These are phyloP conservation scores for Platanthera guangdongensis DNA, from an alignment of 106 monocot species.

Conservation along the genomic window DNA sequence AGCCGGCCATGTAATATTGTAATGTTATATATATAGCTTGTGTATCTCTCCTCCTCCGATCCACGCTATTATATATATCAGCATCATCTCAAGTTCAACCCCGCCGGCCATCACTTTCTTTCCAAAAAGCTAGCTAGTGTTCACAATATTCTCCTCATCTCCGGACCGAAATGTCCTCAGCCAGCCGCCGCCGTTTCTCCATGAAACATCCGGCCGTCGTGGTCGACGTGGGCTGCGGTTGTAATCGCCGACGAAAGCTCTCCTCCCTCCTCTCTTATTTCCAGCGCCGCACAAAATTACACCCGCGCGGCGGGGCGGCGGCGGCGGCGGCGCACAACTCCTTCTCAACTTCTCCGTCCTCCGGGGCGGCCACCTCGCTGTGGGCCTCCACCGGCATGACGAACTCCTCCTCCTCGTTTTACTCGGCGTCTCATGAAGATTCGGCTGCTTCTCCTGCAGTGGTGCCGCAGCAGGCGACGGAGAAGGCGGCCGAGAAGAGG, in stretches of 20 bases:
- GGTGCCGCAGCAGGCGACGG: neutral
- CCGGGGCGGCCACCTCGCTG: constrained; percentile 12
- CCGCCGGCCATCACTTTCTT: neutral
- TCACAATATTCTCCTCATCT: neutral
- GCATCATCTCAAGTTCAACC: too few relatives aligned
- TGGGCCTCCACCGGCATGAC: constrained; percentile 7
- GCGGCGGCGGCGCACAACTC: neutral
- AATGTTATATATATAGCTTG: too few relatives aligned
- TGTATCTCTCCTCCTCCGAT: too few relatives aligned
- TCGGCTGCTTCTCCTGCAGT: neutral
- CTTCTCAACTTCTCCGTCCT: constrained; percentile 17
- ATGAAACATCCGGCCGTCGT: constrained; percentile 34
- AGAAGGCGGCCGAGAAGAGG: neutral
- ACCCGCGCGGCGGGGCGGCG: neutral
- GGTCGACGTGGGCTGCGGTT: constrained; percentile 53
- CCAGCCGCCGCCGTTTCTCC: constrained; percentile 17
- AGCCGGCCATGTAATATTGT: too few relatives aligned
- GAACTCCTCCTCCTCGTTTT: constrained; percentile 9
- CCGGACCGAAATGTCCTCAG: neutral
- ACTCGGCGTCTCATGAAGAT: constrained; percentile 12
- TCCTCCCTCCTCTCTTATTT: constrained; percentile 29
- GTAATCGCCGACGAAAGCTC: constrained; percentile 33
- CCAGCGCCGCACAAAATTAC: too few relatives aligned
- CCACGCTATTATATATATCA: too few relatives aligned
- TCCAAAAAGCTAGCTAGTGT: neutral